Percentiles rank a stretch among this genome's conserved stretches.
These are phyloP conservation scores for Candida sp. DNA, from an alignment of 1,139 yeast genomes.

Conservation along the genomic window DNA sequence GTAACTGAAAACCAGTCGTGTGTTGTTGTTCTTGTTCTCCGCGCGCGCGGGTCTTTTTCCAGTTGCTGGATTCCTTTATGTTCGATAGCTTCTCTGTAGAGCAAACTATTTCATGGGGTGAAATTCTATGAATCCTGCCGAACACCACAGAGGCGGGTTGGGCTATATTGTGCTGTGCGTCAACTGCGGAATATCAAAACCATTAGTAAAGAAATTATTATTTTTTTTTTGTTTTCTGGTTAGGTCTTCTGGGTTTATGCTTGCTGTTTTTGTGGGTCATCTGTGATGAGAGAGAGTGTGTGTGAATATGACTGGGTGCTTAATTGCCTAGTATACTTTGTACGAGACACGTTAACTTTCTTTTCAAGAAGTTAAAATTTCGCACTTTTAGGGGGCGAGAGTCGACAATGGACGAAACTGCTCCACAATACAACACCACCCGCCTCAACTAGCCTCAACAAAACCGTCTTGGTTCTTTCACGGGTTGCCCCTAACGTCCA, in stretches of 20 bases:
- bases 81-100: neutral
- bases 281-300: neutral
- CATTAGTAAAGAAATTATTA: no score
- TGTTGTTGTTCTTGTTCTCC: no score
- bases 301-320: neutral
- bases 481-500: no score
- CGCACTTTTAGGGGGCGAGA: no score
- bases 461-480: neutral
- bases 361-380: no score
- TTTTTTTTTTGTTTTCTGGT: neutral
- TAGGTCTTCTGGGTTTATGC: neutral
- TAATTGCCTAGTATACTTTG: neutral
- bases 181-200: neutral
- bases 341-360: neutral
- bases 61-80: neutral
- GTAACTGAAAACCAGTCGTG: no score
- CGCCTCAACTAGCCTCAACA: conserved; percentile 2
- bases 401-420: neutral
- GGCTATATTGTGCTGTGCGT: neutral
- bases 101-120: neutral
- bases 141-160: neutral
- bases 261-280: neutral
- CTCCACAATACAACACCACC: neutral
- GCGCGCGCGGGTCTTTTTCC: neutral
- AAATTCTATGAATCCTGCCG: neutral